These are phyloP conservation scores for Thalassia testudinum DNA, from an alignment of 116 monocot species.

Conservation along the genomic window DNA sequence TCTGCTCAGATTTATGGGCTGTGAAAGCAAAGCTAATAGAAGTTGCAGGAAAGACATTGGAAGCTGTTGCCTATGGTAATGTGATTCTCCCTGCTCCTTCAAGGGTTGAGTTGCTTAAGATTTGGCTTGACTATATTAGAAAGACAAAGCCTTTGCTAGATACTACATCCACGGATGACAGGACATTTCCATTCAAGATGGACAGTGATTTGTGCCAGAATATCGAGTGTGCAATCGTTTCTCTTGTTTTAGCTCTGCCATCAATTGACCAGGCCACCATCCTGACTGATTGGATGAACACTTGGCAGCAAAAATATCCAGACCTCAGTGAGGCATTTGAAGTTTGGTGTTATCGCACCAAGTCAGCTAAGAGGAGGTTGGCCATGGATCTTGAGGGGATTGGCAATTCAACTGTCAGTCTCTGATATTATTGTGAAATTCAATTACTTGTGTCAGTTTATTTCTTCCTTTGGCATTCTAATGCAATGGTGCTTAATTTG, in stretches of 20 bases:
- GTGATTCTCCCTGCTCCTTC: constrained; percentile 53
- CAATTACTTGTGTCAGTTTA: too few species aligned
- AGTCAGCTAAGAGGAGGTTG: constrained; percentile 69
- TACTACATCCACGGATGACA: constrained; percentile 18
- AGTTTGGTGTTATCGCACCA: constrained; percentile 86
- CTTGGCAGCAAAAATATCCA: constrained; percentile 51
- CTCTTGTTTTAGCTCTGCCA: constrained; percentile 68
- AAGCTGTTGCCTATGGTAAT: constrained; percentile 69
- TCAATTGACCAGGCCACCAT: constrained; percentile 82
- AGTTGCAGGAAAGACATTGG: constrained; percentile 58
- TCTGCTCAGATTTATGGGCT: constrained; percentile 33
- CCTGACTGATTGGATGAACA: constrained; percentile 68
- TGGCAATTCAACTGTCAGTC: constrained; percentile 35
- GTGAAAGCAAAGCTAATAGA: constrained; percentile 61
- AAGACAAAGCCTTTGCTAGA: constrained; percentile 62
- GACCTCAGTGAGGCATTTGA: constrained; percentile 92
- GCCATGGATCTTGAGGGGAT: constrained; percentile 16
- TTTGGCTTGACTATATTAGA: constrained; percentile 72
- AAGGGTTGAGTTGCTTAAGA: constrained; percentile 50
- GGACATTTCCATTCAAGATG: constrained; percentile 30
- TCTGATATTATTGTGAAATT: constrained; percentile 10
- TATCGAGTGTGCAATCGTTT: constrained; percentile 69
- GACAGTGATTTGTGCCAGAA: constrained; percentile 65
- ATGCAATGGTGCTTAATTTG: too few species aligned
- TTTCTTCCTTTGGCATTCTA: too few species aligned